Conservation (phyloP, 176 grass and related monocot genomes). For the Phoenix roebelenii region DNA sequence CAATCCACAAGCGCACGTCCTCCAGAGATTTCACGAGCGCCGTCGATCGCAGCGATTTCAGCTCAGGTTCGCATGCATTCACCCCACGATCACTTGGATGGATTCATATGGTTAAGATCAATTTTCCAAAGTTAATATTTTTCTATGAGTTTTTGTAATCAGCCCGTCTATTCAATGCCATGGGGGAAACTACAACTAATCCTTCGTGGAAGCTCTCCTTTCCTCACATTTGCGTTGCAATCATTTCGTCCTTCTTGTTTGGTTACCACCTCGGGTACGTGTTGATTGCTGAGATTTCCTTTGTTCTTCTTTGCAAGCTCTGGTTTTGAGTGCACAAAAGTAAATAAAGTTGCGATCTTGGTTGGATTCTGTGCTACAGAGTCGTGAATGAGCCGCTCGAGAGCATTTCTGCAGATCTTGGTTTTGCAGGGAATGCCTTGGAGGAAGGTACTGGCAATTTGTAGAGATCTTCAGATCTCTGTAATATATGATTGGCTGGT, state of each 20-base stretch:
- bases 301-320: no score
- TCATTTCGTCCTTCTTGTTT: constrained; percentile 82
- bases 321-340: no score
- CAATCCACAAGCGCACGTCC: constrained; percentile 78
- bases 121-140: no score
- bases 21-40: constrained; percentile 37
- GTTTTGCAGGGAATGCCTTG: constrained; percentile 83
- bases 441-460: constrained; percentile 44
- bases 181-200: constrained; percentile 18
- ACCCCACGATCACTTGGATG: not conserved
- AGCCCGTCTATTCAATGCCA: not conserved
- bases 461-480: no score
- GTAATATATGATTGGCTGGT: no score
- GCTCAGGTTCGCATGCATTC: constrained; percentile 20
- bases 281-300: no score
- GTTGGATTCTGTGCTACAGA: constrained; percentile 20
- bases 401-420: constrained; percentile 80
- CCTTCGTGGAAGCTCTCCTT: constrained; percentile 79
- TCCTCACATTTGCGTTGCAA: constrained; percentile 88
- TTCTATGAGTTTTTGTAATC: not conserved
- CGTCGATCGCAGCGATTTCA: constrained; percentile 51
- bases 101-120: no score
- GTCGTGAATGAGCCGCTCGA: constrained; percentile 95
- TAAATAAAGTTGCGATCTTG: constrained; percentile 5
- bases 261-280: constrained; percentile 90